Percentiles rank a stretch among this genome's conserved stretches.
These are phyloP conservation scores for Fusarium compactum DNA, from an alignment of 2,329 filamentous ascomycete genomes.

Conservation along the genomic window DNA sequence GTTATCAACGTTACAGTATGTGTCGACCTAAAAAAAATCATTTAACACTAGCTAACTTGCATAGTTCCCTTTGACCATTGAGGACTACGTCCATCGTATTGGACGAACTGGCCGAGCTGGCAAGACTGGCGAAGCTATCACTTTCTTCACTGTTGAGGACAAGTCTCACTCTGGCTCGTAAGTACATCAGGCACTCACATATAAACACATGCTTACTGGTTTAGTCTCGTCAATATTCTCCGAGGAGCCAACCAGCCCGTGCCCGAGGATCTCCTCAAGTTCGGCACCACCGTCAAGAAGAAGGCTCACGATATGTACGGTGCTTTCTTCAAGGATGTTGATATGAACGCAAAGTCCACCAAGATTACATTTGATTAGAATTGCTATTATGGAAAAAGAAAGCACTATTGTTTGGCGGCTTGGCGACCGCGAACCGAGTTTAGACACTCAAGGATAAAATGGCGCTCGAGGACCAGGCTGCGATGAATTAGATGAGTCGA, in stretches of 20 bases:
- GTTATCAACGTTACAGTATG: slow-evolving; percentile 89
- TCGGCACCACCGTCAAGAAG: slow-evolving; percentile 98
- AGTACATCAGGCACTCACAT: slow-evolving; percentile 55
- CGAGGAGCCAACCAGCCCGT: slow-evolving; percentile 93
- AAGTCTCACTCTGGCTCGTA: slow-evolving; percentile 90
- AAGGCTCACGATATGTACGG: slow-evolving; percentile 97
- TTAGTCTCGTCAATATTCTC: slow-evolving; percentile 90
- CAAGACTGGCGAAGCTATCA: slow-evolving; percentile 88
- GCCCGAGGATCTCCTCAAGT: slow-evolving; percentile 91
- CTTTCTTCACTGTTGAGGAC: slow-evolving; percentile 94
- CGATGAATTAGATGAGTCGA: slow-evolving; percentile 45
- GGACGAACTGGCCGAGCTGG: slow-evolving; percentile 94
- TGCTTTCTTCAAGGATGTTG: slow-evolving; percentile 92
- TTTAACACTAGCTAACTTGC: slow-evolving; percentile 4
- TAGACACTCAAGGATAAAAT: slow-evolving; percentile 65
- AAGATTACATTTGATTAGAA: slow-evolving; percentile 88
- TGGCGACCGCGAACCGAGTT: slow-evolving; percentile 55
- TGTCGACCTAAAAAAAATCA: not conserved
- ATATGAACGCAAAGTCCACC: slow-evolving; percentile 83
- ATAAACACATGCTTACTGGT: slow-evolving; percentile 29
- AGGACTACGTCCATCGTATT: slow-evolving; percentile 98
- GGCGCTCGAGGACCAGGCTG: slow-evolving; percentile 67
- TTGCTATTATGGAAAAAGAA: slow-evolving; percentile 21
- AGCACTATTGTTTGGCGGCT: slow-evolving; percentile 48
- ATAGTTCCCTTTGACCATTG: slow-evolving; percentile 89